Conservation (phyloP, 2,329 filamentous ascomycete species). For the Lachnellula subtilissima region DNA sequence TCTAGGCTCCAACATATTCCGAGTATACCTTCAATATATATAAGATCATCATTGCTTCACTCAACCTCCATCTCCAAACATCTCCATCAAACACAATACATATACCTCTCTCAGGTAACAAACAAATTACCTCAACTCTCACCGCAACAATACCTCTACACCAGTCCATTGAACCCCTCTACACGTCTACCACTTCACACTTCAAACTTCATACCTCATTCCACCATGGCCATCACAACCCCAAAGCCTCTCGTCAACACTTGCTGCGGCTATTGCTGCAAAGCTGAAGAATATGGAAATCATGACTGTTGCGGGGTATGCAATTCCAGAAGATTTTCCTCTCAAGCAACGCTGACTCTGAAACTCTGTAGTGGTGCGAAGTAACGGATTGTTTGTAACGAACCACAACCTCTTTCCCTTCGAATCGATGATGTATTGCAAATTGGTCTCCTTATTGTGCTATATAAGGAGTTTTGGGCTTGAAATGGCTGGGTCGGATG, state of each 20-base stretch:
- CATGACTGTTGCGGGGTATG: slow-evolving; percentile 43
- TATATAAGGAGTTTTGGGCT: neutral
- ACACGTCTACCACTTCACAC: neutral
- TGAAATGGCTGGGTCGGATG: neutral
- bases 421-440: neutral
- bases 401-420: neutral
- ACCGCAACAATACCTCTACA: neutral
- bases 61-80: neutral
- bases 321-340: slow-evolving; percentile 21
- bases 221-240: slow-evolving; percentile 40
- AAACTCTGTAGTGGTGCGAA: neutral
- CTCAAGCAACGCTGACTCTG: neutral
- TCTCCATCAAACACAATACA: neutral
- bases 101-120: neutral
- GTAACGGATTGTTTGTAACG: neutral
- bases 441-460: neutral
- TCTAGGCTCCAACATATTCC: neutral
- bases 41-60: neutral
- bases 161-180: neutral
- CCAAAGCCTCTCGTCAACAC: slow-evolving; percentile 42
- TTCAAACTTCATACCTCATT: neutral
- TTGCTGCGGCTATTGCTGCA: slow-evolving; percentile 51
- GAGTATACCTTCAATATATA: neutral
- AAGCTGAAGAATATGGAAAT: slow-evolving; percentile 44
- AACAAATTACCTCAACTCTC: neutral